Conservation (phyloP, 2,329 filamentous ascomycete species). For the Trichothecium sympodiale region DNA sequence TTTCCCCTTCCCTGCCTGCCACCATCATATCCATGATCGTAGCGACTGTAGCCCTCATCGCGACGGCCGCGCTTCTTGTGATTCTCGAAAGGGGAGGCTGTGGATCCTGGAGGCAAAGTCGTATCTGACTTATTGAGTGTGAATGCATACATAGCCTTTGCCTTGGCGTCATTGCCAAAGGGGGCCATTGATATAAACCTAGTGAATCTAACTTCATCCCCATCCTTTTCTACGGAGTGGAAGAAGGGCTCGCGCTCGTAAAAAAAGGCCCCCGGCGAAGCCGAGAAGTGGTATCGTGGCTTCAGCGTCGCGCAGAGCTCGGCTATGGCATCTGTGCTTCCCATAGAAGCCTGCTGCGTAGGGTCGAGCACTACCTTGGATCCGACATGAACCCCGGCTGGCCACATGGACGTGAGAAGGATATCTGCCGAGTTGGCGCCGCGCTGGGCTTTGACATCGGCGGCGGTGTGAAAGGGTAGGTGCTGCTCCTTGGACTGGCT, state of each 20-base stretch:
- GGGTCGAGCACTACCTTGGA: constrained; percentile 52
- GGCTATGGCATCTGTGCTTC: constrained; percentile 56
- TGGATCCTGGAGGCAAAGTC: constrained; percentile 58
- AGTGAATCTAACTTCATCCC: constrained; percentile 52
- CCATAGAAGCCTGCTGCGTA: constrained; percentile 37
- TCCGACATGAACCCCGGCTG: constrained; percentile 56
- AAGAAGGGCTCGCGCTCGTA: constrained; percentile 93
- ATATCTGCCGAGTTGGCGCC: constrained; percentile 77
- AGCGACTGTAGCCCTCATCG: constrained; percentile 43
- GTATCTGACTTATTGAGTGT: constrained; percentile 55
- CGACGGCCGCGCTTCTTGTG: constrained; percentile 45
- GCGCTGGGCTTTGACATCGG: constrained; percentile 64
- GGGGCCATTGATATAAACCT: constrained; percentile 84
- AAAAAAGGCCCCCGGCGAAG: constrained; percentile 54
- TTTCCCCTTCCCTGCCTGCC: constrained; percentile 32
- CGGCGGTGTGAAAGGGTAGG: constrained; percentile 64
- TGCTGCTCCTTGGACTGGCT: constrained; percentile 61
- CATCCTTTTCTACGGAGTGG: constrained; percentile 40
- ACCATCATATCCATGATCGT: constrained; percentile 34
- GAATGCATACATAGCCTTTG: constrained; percentile 75
- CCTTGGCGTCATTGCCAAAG: constrained; percentile 64
- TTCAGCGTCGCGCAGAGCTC: constrained; percentile 70
- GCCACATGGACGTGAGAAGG: constrained; percentile 80
- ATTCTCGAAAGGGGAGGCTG: constrained; percentile 58
- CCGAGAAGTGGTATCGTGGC: constrained; percentile 84